Evolutionary conservation across 2,329 filamentous ascomycete species (phyloP).

Genomic region (Hymenoscyphus repandus): DNA sequence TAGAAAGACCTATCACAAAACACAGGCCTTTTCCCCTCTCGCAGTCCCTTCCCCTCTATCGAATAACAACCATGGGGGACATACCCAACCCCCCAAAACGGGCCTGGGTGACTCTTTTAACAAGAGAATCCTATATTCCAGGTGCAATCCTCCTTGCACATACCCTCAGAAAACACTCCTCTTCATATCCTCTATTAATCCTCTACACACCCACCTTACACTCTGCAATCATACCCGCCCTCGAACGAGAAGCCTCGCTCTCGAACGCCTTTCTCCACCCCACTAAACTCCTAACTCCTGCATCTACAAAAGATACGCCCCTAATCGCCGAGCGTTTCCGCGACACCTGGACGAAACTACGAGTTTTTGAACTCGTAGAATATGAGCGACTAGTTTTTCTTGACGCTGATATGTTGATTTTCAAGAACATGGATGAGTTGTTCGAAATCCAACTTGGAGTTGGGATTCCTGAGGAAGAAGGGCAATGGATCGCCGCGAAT

Average conservation of each 20-base stretch:
- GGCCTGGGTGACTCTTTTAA: constrained; percentile 76
- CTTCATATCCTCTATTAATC: constrained; percentile 70
- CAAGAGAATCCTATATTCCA: constrained; percentile 70
- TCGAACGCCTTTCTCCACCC: constrained; percentile 59
- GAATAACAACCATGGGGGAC: too few species aligned
- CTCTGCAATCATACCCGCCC: constrained; percentile 35
- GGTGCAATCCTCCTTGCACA: constrained; percentile 75
- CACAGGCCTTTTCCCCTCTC: too few species aligned
- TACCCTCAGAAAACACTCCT: constrained; percentile 58
- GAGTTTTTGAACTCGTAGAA: constrained; percentile 59
- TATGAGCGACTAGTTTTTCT: constrained; percentile 75
- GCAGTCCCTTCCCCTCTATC: too few species aligned
- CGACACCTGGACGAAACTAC: constrained; percentile 83
- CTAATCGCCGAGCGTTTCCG: constrained; percentile 76
- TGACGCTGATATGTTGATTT: constrained; percentile 80
- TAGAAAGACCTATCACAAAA: too few species aligned
- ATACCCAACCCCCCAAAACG: too few species aligned
- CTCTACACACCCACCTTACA: constrained; percentile 75
- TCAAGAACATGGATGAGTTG: constrained; percentile 81
- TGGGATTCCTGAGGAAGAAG: constrained; percentile 37
- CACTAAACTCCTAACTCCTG: constrained; percentile 64
- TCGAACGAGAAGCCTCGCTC: constrained; percentile 61
- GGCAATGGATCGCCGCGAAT: constrained; percentile 68
- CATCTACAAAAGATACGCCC: constrained; percentile 45
- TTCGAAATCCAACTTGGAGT: constrained; percentile 64